phyloP scores from a whole-genome alignment of 2,329 filamentous ascomycete species.

The Penicillium sp. region DNA sequence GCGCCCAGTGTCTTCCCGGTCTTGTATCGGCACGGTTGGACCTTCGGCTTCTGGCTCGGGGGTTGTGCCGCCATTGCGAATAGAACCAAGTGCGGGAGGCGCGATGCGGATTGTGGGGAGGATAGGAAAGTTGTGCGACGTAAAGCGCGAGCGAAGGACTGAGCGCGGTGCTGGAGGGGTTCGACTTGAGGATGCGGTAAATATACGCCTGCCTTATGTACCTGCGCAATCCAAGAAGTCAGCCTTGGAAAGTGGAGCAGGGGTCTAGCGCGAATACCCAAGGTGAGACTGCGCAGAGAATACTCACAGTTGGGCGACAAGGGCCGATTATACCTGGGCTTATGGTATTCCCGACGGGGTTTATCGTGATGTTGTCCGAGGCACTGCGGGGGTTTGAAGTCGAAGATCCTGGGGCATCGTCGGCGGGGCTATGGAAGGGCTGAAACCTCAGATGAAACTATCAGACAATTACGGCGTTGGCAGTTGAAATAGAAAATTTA shows the following conservation, averaged over 20 bases:
- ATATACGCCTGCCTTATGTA: constrained; percentile 5
- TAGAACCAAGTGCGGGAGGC: constrained; percentile 1
- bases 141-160: background rate
- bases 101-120: background rate
- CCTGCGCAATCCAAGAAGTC: constrained; percentile 10
- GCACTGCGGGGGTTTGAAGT: background rate
- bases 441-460: background rate
- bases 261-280: background rate
- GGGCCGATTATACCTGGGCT: background rate
- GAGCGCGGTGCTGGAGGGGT: too few species aligned
- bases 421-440: background rate
- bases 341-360: background rate
- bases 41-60: constrained; percentile 47
- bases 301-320: background rate
- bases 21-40: constrained; percentile 96
- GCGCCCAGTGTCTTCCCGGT: constrained; percentile 95
- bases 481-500: background rate
- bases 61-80: constrained; percentile 27
- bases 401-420: background rate
- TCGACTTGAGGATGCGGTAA: background rate
- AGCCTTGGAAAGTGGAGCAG: constrained; percentile 9
- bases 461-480: background rate
- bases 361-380: background rate
- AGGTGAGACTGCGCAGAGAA: background rate
- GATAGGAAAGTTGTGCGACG: background rate